These are phyloP conservation scores for Ceratocystiopsis minuta DNA, from an alignment of 2,329 filamentous ascomycete species.

Conservation along the genomic window DNA sequence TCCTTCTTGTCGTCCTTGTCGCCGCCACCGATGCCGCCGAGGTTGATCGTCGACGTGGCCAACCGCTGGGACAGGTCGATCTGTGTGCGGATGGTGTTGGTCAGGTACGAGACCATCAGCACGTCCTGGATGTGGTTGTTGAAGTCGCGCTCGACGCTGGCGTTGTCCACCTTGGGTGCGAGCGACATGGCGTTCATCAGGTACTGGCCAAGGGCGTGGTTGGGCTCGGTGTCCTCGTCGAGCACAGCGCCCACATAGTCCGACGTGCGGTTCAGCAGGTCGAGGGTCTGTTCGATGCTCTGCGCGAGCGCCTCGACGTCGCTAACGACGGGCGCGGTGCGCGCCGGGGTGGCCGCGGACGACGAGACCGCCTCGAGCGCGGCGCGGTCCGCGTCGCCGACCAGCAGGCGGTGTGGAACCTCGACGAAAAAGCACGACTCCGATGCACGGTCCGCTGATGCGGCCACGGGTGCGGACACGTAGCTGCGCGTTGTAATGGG, in stretches of 20 bases:
- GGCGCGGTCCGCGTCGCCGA: slow-evolving; percentile 44
- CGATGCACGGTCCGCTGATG: slow-evolving; percentile 83
- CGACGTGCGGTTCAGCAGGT: slow-evolving; percentile 77
- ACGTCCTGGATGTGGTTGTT: slow-evolving; percentile 99
- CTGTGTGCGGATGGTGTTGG: slow-evolving; percentile 97
- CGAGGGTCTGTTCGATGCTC: slow-evolving; percentile 71
- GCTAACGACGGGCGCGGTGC: slow-evolving; percentile 55
- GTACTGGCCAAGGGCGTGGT: slow-evolving; percentile 83
- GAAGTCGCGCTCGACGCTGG: slow-evolving; percentile 91
- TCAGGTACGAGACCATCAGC: slow-evolving; percentile 91
- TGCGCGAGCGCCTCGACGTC: slow-evolving; percentile 82
- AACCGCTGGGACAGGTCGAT: slow-evolving; percentile 94
- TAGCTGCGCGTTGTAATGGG: slow-evolving; percentile 85
- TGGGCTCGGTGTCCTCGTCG: slow-evolving; percentile 81
- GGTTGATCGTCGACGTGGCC: slow-evolving; percentile 52
- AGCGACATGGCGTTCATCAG: slow-evolving; percentile 84
- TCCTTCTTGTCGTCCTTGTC: slow-evolving; percentile 28
- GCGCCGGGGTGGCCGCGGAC: slow-evolving; percentile 45
- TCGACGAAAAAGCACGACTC: slow-evolving; percentile 97
- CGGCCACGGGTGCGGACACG: slow-evolving; percentile 86
- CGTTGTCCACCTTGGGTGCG: slow-evolving; percentile 81
- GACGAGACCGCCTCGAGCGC: slow-evolving; percentile 61
- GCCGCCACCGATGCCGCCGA: slow-evolving; percentile 5
- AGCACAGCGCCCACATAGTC: slow-evolving; percentile 87
- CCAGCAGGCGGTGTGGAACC: slow-evolving; percentile 85